Conservation (phyloP, 2,329 filamentous ascomycete genomes). For the Byssothecium circinans region DNA sequence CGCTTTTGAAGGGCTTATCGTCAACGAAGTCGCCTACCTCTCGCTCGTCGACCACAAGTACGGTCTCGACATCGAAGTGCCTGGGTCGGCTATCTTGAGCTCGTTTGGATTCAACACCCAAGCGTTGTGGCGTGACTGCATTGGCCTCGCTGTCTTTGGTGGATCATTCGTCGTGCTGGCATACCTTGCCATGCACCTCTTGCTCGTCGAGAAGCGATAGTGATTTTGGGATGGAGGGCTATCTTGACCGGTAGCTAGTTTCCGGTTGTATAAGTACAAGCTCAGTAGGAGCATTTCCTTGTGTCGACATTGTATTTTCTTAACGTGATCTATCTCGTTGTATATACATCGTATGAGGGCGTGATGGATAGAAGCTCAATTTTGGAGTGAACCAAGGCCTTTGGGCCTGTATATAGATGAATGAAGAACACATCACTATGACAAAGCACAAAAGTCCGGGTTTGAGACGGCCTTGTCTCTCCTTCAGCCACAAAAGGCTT, state of each 20-base stretch:
- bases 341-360: not conserved
- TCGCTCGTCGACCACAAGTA: constrained; percentile 93
- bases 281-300: not conserved
- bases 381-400: too few species aligned
- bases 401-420: not conserved
- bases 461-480: too few species aligned
- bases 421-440: not conserved
- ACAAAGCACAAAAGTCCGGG: too few species aligned
- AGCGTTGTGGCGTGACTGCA: constrained; percentile 81
- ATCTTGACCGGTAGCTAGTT: too few species aligned
- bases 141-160: constrained; percentile 80
- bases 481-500: too few species aligned
- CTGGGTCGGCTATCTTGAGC: constrained; percentile 89
- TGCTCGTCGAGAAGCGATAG: constrained; percentile 86
- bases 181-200: constrained; percentile 88
- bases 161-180: constrained; percentile 82
- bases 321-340: not conserved
- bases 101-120: constrained; percentile 92
- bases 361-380: not conserved
- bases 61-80: constrained; percentile 93
- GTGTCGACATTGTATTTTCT: not conserved
- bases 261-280: too few species aligned
- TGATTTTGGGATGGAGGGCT: not conserved
- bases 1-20: constrained; percentile 92
- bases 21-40: constrained; percentile 92